These are phyloP conservation scores for Juglanconis juglandina DNA, from an alignment of 2,329 filamentous ascomycete species.

Conservation along the genomic window DNA sequence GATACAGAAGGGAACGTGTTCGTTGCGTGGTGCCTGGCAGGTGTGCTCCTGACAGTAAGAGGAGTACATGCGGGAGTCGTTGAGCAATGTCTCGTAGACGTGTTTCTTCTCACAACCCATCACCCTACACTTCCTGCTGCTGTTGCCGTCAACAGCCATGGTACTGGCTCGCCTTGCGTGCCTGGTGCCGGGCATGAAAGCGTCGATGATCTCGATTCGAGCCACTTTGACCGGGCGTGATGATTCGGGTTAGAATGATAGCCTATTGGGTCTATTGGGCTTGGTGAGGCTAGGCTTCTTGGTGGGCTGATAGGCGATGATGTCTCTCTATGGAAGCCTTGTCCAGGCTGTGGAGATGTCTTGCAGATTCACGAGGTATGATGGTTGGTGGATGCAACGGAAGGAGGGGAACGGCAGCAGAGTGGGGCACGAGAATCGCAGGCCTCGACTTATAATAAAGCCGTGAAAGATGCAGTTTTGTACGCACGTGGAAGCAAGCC, in stretches of 20 bases:
- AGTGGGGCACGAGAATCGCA: constrained; percentile 11
- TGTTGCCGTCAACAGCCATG: neutral
- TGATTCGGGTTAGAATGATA: neutral
- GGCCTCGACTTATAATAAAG: constrained; percentile 9
- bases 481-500: neutral
- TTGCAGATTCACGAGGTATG: constrained; percentile 8
- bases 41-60: constrained; percentile 17
- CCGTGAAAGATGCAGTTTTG: neutral
- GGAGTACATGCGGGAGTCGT: neutral
- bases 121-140: neutral
- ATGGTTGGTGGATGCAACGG: constrained; percentile 1
- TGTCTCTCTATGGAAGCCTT: constrained; percentile 3
- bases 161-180: neutral
- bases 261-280: neutral
- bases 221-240: neutral
- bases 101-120: constrained; percentile 4
- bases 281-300: neutral
- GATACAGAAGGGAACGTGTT: constrained; percentile 13
- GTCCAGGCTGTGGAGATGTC: neutral
- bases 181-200: constrained; percentile 2
- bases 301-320: constrained; percentile 1
- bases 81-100: constrained; percentile 2
- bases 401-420: neutral
- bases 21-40: constrained; percentile 11
- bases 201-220: constrained; percentile 1